Percentiles rank a stretch among this genome's conserved stretches.
phyloP scores from a whole-genome alignment of 129 eudicot genomes.

The Pittosporum tobira region DNA sequence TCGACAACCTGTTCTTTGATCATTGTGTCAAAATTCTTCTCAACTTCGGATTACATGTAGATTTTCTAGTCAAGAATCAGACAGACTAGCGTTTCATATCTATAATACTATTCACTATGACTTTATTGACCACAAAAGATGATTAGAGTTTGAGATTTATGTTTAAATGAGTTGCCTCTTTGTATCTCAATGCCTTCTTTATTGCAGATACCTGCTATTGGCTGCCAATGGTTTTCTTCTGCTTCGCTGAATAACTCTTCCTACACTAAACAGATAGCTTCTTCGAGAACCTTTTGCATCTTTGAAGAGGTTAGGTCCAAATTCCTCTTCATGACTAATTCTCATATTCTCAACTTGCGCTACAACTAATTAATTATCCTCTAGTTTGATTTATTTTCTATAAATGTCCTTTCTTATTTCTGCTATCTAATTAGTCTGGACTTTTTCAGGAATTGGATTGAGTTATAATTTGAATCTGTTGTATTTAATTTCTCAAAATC shows the following conservation, averaged over 20 bases:
- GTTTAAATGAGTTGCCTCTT: background rate
- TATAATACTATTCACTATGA: no score
- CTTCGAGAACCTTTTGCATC: slow-evolving; percentile 86
- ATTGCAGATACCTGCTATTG: slow-evolving; percentile 61
- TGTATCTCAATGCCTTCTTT: background rate
- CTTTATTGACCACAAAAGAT: no score
- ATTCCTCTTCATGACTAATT: slow-evolving; percentile 3
- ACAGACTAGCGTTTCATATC: no score
- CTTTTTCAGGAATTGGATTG: background rate
- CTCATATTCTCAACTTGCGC: background rate
- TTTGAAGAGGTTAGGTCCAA: slow-evolving; percentile 67
- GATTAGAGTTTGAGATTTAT: no score
- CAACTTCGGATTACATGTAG: no score
- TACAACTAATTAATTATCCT: background rate
- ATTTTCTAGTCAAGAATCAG: no score
- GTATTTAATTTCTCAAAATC: no score
- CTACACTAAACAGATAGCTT: slow-evolving; percentile 67
- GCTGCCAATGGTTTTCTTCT: slow-evolving; percentile 75
- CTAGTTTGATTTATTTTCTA: background rate
- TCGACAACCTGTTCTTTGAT: no score
- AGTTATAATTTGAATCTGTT: no score
- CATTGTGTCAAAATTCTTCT: no score
- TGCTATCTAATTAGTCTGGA: background rate
- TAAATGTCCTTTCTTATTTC: background rate
- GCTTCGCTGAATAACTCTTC: slow-evolving; percentile 25